Base-by-base conservation (phyloP, 169 alveolate species). In the Cryptosporidium sp. region DNA sequence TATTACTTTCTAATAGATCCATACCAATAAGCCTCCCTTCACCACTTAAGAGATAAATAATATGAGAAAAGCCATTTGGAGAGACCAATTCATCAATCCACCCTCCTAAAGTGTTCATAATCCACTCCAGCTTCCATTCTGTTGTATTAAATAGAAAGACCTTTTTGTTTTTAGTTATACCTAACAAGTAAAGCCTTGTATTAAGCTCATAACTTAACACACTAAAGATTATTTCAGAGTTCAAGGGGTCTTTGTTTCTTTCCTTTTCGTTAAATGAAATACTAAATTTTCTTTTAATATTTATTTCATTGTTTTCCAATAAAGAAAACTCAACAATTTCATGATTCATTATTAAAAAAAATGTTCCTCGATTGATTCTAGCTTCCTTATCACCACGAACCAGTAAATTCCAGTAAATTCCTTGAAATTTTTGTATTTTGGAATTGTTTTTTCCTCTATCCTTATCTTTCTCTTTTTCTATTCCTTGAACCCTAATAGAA, bases 31-130 rank as follows among this genome's bases (percentile, higher is more conserved):
- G 33, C 37, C 26, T 80, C 1, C 89, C 89, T 7, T 80, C 89
- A 5, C 89, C 89, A 41, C 59, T 61, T 26, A 41, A 31, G 14
- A 80, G 21, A 33, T 80, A 80, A n/a, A 80, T 62, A 41, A 80
- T 62, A 29, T 80, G 89, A 35, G 89, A 65, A 41, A 45, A 80
- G 14, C 75, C 89, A n/a, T 33, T 37, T 21, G 89, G 89, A 33
- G 89, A 80, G 31, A 65, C 18, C 33, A 80, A 21, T 10, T 39
- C 55, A 3, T 59, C 80, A 62, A 80, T 39, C 89, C 89, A 80
- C 1, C 69, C 89, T 18, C 89, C 89, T n/a, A 80, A 29, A 1
- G 89, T 80, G 21, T 59, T 43, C 45, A 39, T 62, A 18, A 7
- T 18, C 73, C 75, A 65, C 33, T 80, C 89, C 18, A 80, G 2